Percentiles rank a stretch among this genome's conserved stretches.
Evolutionary conservation across 306 rosid genomes (phyloP).

Genomic region (Canavalia gladiata): DNA sequence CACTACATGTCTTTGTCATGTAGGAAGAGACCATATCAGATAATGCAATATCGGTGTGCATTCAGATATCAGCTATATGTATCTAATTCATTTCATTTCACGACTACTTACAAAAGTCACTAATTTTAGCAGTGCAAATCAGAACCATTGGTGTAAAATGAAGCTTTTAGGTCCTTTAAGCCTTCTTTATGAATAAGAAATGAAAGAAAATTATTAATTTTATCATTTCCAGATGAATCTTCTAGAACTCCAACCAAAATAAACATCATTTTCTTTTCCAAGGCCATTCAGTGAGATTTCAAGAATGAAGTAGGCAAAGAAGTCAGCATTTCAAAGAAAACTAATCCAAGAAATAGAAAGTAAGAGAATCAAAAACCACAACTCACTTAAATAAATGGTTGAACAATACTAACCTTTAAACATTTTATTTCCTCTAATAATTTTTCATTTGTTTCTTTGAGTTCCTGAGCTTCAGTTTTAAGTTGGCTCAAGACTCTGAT

Average conservation of each 20-base stretch:
- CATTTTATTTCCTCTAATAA: slow-evolving; percentile 76
- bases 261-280: slow-evolving; percentile 11
- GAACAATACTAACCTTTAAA: slow-evolving; percentile 70
- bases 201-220: neutral
- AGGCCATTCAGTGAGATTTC: neutral
- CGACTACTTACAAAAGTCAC: neutral
- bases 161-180: neutral
- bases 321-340: neutral
- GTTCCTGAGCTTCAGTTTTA: slow-evolving; percentile 80
- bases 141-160: neutral
- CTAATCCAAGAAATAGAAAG: neutral
- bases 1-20: neutral
- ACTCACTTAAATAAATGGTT: slow-evolving; percentile 7
- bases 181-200: neutral
- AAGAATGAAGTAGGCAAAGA: slow-evolving; percentile 19
- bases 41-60: neutral
- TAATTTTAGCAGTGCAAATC: neutral
- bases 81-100: slow-evolving; percentile 27
- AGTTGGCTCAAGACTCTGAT: slow-evolving; percentile 82
- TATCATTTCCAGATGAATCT: neutral
- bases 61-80: neutral
- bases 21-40: neutral
- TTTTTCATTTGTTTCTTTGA: slow-evolving; percentile 76
- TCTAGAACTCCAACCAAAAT: neutral
- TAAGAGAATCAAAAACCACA: neutral